Conservation (phyloP, 1,284 basidiomycete species). For the Ustilago sp. region DNA sequence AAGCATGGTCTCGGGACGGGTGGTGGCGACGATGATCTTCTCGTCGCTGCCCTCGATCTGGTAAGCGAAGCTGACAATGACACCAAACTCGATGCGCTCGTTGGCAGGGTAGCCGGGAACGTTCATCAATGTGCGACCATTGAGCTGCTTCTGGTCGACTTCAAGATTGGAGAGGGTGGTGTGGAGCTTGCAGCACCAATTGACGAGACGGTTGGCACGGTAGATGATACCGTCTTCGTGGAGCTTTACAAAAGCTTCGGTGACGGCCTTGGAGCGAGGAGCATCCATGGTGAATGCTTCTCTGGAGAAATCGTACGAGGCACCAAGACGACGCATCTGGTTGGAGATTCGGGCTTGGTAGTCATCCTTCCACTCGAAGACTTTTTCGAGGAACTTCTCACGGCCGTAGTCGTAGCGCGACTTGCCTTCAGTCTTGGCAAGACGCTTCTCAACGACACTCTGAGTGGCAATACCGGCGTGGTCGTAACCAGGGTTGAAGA, state of each 20-base stretch:
- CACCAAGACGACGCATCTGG: conserved; percentile 89
- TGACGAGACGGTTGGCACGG: conserved; percentile 95
- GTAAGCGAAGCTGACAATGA: conserved; percentile 95
- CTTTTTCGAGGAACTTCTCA: conserved; percentile 89
- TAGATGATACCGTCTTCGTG: conserved; percentile 95
- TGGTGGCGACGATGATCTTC: conserved; percentile 92
- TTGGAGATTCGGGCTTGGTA: conserved; percentile 91
- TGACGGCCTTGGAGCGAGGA: conserved; percentile 77
- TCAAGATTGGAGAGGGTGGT: conserved; percentile 97
- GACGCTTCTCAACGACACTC: conserved; percentile 93
- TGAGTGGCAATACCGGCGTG: conserved; percentile 99
- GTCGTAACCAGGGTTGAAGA: conserved; percentile 95
- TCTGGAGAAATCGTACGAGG: conserved; percentile 92
- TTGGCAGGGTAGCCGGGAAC: conserved; percentile 95
- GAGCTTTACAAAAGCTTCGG: conserved; percentile 89
- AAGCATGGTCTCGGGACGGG: conserved; percentile 98
- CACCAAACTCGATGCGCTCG: conserved; percentile 97
- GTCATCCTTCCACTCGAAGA: conserved; percentile 97
- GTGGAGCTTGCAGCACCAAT: conserved; percentile 97
- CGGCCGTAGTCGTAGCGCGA: conserved; percentile 94
- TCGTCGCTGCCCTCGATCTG: conserved; percentile 88
- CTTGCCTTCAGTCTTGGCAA: conserved; percentile 85
- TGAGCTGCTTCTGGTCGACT: conserved; percentile 94
- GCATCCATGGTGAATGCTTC: conserved; percentile 96
- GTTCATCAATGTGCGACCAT: conserved; percentile 85